Base-by-base conservation (phyloP, 1,139 yeast species). In the Blastobotrys proliferans region DNA sequence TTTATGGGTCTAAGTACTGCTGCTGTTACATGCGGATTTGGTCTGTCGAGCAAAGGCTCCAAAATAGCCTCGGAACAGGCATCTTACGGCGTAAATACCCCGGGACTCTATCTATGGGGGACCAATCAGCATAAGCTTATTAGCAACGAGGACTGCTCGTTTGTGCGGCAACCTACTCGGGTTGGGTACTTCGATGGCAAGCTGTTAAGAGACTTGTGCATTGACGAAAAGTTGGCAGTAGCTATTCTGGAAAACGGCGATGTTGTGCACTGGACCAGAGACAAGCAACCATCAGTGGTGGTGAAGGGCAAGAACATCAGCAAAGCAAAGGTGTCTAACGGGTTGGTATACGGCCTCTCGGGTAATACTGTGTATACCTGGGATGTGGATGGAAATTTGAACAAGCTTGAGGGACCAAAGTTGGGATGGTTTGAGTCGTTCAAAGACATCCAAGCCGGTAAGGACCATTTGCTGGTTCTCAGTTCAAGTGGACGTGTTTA, bases 181-280 rank as follows among this genome's bases (percentile, higher is more conserved):
- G 61, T 83, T 5, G 67, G 71, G 1, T 74, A 70, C 53, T 87
- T 90, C 55, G 87, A 88, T 55, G 74, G 75, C 35, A 72, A 73
- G 64, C 55, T 69, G 14, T 62, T 88, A 36, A 69, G 74, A 36
- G 83, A 80, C 55, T 76, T 87, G n/a, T 67, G 69, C 28, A 56
- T 85, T 1, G 66, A 70, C 18, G 77, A 73, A 19, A 64, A 62
- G 6, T 70, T 81, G 20, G 83, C 79, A 3, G 80, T 79, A 1
- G 80, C 94, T 1, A 74, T 80, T 18, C 75, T 81, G 48, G 74
- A 73, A 1, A 73, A 74, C 20, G 97, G 97, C n/a, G 76, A 81
- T 54, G 72, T 86, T 18, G 80, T 77, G 46, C 85, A 82, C 57
- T 84, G 88, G 83, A 39, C 35, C 17, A 33, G 19, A 6, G 42